Conservation (phyloP, 129 eudicot genomes). For the Mikania micrantha region DNA sequence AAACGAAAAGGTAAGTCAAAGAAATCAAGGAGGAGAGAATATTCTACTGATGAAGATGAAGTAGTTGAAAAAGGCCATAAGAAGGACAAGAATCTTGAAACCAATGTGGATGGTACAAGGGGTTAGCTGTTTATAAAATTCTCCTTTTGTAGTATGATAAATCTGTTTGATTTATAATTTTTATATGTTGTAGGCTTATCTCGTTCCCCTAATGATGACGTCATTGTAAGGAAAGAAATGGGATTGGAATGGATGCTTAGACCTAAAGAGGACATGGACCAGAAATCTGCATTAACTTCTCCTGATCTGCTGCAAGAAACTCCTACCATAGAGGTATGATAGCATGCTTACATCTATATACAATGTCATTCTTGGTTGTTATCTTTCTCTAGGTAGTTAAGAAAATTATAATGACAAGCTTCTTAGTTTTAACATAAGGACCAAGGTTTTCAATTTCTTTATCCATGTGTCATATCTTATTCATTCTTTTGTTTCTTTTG, state of each 20-base stretch:
- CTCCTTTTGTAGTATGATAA: no score
- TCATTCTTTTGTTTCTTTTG: not conserved
- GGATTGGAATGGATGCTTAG: constrained; percentile 94
- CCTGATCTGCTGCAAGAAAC: constrained; percentile 40
- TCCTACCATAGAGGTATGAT: constrained; percentile 59
- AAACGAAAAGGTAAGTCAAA: constrained; percentile 31
- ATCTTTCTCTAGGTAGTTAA: not conserved
- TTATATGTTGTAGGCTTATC: constrained; percentile 15
- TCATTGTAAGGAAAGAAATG: constrained; percentile 59
- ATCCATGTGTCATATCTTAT: not conserved
- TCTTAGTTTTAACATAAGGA: not conserved
- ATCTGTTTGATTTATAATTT: not conserved
- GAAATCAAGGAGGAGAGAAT: constrained; percentile 25
- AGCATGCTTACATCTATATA: not conserved
- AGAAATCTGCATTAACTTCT: constrained; percentile 17
- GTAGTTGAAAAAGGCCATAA: not conserved
- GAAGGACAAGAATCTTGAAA: constrained; percentile 7
- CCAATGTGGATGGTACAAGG: constrained; percentile 12
- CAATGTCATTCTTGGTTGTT: not conserved
- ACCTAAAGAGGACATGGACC: constrained; percentile 45
- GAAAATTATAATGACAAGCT: not conserved
- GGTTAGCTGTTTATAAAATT: not conserved
- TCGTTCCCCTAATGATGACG: constrained; percentile 7
- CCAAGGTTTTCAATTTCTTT: not conserved
- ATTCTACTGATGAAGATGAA: constrained; percentile 29